A percentile compares a stretch with the other conserved stretches of the same genome.
These are phyloP conservation scores for Cnidoscolus chayamansa DNA, from an alignment of 441 rosid species.

Conservation along the genomic window DNA sequence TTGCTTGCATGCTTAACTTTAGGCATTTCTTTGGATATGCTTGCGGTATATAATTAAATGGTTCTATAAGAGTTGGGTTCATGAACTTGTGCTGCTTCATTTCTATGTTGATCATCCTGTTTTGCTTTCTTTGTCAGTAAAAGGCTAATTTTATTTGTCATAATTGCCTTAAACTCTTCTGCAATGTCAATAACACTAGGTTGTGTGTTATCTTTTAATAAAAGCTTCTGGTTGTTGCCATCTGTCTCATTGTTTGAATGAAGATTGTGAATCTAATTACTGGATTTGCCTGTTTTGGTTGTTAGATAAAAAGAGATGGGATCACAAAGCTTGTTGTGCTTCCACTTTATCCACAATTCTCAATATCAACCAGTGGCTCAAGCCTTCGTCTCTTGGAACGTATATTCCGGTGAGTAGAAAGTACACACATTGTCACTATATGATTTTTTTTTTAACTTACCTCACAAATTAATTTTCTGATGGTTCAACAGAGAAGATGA, in stretches of 20 bases:
- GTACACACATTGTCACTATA: constrained; percentile 12
- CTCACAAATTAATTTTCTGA: constrained; percentile 21
- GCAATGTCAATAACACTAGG: neutral
- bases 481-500: constrained; percentile 76
- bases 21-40: neutral
- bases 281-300: neutral
- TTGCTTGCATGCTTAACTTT: neutral
- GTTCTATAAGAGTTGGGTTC: neutral
- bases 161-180: too few species aligned
- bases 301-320: constrained; percentile 78
- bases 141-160: neutral
- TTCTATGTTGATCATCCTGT: neutral
- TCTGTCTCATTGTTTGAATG: neutral
- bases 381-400: constrained; percentile 92
- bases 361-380: constrained; percentile 98
- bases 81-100: constrained; percentile 4
- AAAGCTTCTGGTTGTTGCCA: neutral
- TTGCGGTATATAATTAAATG: constrained; percentile 6
- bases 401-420: constrained; percentile 66
- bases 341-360: constrained; percentile 97
- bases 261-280: constrained; percentile 2
- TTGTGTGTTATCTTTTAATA: neutral
- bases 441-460: constrained; percentile 4
- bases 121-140: neutral
- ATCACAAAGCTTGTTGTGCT: constrained; percentile 91